Percentiles rank a stretch among this genome's conserved stretches.
These are phyloP conservation scores for Akebia trifoliata DNA, from an alignment of 164 flowering plant genomes.

Conservation along the genomic window DNA sequence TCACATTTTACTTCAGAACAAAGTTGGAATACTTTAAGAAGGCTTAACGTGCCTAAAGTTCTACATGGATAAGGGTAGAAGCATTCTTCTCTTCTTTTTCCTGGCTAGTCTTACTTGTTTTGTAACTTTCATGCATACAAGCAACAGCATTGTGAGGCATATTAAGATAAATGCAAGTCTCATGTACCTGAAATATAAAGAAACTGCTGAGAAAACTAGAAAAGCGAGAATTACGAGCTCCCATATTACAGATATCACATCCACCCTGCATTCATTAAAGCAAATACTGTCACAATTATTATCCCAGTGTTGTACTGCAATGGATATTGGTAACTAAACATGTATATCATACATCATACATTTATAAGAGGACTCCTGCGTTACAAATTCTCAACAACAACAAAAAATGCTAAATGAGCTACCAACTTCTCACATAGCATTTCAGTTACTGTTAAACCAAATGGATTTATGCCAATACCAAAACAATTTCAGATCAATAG, in stretches of 20 bases:
- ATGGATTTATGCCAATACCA: no score
- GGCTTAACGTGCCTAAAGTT: constrained; percentile 6
- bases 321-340: not conserved
- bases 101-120: constrained; percentile 77
- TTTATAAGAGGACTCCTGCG: not conserved
- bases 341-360: not conserved
- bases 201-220: constrained; percentile 81
- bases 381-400: no score
- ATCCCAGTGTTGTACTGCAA: not conserved
- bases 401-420: no score
- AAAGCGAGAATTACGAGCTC: constrained; percentile 80
- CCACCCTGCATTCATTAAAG: constrained; percentile 68
- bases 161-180: constrained; percentile 61
- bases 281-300: not conserved
- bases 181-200: constrained; percentile 70
- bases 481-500: no score
- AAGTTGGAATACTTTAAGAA: constrained; percentile 9
- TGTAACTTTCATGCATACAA: constrained; percentile 74
- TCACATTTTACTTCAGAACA: constrained; percentile 16
- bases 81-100: constrained; percentile 95
- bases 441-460: no score
- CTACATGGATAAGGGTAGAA: constrained; percentile 95
- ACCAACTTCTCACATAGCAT: no score
- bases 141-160: constrained; percentile 55
- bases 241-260: constrained; percentile 86